A percentile compares a stretch with the other conserved stretches of the same genome.
Evolutionary conservation across 345 rosid genomes (phyloP).

Genomic region (Eucalyptus lansdowneana): DNA sequence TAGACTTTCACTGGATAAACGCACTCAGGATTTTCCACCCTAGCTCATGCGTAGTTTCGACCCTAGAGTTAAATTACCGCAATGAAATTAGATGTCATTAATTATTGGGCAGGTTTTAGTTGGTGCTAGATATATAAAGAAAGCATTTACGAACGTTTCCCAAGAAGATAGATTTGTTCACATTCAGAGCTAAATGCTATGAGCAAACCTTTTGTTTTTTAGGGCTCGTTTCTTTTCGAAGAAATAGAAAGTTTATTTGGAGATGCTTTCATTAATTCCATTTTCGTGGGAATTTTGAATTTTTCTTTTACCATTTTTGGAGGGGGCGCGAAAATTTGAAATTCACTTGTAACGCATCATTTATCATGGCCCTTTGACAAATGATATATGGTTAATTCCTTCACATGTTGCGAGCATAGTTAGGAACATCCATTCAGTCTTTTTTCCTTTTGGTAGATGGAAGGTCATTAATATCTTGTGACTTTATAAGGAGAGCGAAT

Average conservation of each 20-base stretch:
- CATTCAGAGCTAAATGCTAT: not conserved
- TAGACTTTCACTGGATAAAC: not conserved
- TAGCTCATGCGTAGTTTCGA: not conserved
- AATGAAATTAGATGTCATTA: not conserved
- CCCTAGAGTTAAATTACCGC: not conserved
- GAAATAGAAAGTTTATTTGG: not conserved
- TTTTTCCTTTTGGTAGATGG: not conserved
- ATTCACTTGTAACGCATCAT: not conserved
- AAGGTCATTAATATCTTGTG: not conserved
- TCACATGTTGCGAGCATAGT: not conserved
- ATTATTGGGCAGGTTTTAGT: not conserved
- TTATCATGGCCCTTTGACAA: not conserved
- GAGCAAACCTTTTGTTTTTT: not conserved
- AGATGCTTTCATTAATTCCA: not conserved
- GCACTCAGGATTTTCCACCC: not conserved
- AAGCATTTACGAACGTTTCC: not conserved
- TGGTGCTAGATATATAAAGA: not conserved
- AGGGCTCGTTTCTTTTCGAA: not conserved
- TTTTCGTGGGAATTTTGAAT: not conserved
- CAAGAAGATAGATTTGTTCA: not conserved
- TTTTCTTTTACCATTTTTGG: not conserved
- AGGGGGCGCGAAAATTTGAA: not conserved
- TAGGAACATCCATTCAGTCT: not conserved
- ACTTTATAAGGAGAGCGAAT: not conserved
- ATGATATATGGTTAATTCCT: not conserved